phyloP scores from a whole-genome alignment of 306 rosid species.

The Casuarina cunninghamiana region DNA sequence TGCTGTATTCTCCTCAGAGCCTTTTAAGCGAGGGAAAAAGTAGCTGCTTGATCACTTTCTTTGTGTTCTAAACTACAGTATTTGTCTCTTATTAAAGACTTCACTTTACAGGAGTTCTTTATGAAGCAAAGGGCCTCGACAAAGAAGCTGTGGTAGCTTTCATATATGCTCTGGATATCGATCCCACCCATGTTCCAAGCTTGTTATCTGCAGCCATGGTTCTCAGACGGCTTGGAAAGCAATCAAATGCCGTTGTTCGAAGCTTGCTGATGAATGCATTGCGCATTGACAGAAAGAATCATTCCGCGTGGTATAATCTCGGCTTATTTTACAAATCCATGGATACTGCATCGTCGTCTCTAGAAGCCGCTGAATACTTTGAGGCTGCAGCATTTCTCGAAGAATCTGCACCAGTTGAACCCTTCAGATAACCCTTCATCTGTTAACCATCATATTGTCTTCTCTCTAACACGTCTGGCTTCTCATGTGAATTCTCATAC shows the following conservation, averaged over 20 bases:
- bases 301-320: constrained; percentile 82
- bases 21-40: too few species aligned
- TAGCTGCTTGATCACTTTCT: too few species aligned
- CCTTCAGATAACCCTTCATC: constrained; percentile 58
- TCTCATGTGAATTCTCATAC: constrained; percentile 23
- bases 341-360: constrained; percentile 47
- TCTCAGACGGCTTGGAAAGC: constrained; percentile 45
- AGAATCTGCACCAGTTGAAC: constrained; percentile 79
- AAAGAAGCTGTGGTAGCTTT: constrained; percentile 68
- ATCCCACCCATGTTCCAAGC: constrained; percentile 69
- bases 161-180: constrained; percentile 56
- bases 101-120: constrained; percentile 53
- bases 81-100: not conserved
- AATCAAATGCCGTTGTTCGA: constrained; percentile 40
- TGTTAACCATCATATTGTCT: constrained; percentile 16
- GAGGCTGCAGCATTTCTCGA: constrained; percentile 74
- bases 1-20: too few species aligned
- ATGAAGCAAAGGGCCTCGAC: constrained; percentile 62
- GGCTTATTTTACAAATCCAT: constrained; percentile 61
- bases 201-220: constrained; percentile 60
- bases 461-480: constrained; percentile 12
- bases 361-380: constrained; percentile 75
- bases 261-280: constrained; percentile 75
- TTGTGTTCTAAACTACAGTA: too few species aligned
- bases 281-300: constrained; percentile 57